These are phyloP conservation scores for Scheffersomyces illinoinensis DNA, from an alignment of 1,139 yeast species.

Conservation along the genomic window DNA sequence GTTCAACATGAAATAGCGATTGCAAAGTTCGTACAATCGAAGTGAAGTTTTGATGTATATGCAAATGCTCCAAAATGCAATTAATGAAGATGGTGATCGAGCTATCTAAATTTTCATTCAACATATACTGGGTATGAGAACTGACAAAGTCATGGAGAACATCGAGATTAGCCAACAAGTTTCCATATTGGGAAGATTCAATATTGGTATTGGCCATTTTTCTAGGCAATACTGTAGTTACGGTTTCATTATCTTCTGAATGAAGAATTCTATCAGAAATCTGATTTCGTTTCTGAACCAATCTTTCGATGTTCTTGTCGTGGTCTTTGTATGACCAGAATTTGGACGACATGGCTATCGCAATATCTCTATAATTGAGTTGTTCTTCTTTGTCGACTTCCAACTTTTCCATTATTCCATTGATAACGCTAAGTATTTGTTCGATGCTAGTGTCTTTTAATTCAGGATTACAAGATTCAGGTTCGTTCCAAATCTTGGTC, in stretches of 20 bases:
- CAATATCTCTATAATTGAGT: conserved; percentile 31
- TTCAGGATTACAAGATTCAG: conserved; percentile 2
- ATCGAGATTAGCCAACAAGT: conserved; percentile 32
- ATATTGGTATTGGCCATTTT: conserved; percentile 24
- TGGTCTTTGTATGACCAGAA: conserved; percentile 26
- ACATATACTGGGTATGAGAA: conserved; percentile 27
- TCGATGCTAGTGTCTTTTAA: conserved; percentile 26
- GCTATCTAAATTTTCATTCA: conserved; percentile 9
- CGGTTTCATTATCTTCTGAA: conserved; percentile 14
- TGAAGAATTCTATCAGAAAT: conserved; percentile 12
- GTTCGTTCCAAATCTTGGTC: conserved; percentile 10
- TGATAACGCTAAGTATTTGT: conserved; percentile 33
- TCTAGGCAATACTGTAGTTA: conserved; percentile 14
- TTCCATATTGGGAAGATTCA: conserved; percentile 27
- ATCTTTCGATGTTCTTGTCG: conserved; percentile 24
- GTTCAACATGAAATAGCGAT: conserved; percentile 19
- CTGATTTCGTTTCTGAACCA: conserved; percentile 9
- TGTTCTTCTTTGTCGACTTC: conserved; percentile 4
- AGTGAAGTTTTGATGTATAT: conserved; percentile 36
- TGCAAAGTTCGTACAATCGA: conserved; percentile 28
- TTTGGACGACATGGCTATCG: conserved; percentile 30
- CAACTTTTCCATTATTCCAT: conserved; percentile 23
- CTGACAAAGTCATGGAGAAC: conserved; percentile 24
- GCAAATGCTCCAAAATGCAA: conserved; percentile 39
- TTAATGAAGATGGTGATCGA: conserved; percentile 35